Conservation (phyloP, 805 yeast species). For the Kluyveromyces lactis region DNA sequence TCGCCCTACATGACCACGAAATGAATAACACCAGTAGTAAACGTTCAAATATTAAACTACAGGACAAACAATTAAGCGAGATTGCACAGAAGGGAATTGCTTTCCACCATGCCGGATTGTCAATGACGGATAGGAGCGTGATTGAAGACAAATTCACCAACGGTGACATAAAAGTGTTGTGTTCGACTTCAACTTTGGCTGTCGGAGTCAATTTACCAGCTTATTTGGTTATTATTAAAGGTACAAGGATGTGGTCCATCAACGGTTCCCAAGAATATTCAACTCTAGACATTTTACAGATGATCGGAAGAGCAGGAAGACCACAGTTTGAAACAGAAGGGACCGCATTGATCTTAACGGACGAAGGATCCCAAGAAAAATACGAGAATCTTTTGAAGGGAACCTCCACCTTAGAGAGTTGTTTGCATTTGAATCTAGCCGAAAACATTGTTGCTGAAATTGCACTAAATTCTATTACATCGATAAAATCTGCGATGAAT, state of each 20-base stretch:
- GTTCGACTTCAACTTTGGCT: conserved; percentile 54
- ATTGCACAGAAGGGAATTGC: conserved; percentile 34
- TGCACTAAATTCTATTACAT: conserved; percentile 32
- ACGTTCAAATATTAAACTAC: conserved; percentile 2
- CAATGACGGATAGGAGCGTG: conserved; percentile 36
- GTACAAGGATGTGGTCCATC: conserved; percentile 50
- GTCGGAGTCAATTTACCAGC: conserved; percentile 58
- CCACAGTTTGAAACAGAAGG: conserved; percentile 47
- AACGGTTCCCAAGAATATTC: conserved; percentile 45
- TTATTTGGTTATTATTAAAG: conserved; percentile 50
- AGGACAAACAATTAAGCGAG: conserved; percentile 25
- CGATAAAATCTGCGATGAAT: conserved; percentile 31
- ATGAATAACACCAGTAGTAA: not conserved
- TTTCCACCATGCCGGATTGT: conserved; percentile 53
- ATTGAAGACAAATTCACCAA: conserved; percentile 39
- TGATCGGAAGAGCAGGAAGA: conserved; percentile 62
- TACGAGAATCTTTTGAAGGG: conserved; percentile 39
- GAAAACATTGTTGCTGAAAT: conserved; percentile 40
- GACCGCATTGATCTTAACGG: conserved; percentile 42
- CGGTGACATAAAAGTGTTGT: conserved; percentile 37
- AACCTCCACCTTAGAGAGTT: conserved; percentile 39
- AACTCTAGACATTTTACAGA: conserved; percentile 47
- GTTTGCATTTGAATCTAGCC: conserved; percentile 32
- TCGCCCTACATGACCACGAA: conserved; percentile 18
- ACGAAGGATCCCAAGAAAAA: conserved; percentile 23